Percentiles rank a stretch among this genome's conserved stretches.
Evolutionary conservation across 1,284 basidiomycete genomes (phyloP).

Genomic region (Trametes hirsuta): DNA sequence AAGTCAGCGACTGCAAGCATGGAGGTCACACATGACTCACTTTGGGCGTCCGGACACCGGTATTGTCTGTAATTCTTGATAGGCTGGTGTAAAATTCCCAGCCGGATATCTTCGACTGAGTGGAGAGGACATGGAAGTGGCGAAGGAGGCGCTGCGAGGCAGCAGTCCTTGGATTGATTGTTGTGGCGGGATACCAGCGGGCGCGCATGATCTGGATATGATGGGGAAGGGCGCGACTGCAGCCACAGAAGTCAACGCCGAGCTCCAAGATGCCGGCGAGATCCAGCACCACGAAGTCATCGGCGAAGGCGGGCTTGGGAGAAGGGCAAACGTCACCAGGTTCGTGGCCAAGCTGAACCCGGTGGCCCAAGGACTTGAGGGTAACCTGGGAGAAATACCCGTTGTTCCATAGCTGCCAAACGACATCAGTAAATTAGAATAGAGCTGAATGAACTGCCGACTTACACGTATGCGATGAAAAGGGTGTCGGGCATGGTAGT

Average conservation of each 20-base stretch:
- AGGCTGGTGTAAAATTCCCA: conserved; percentile 33
- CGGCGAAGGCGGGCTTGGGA: neutral
- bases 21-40: neutral
- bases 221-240: conserved; percentile 15
- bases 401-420: conserved; percentile 1
- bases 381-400: neutral
- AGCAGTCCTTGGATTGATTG: conserved; percentile 27
- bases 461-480: conserved; percentile 22
- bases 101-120: conserved; percentile 27
- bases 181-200: conserved; percentile 36
- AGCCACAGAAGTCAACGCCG: conserved; percentile 37
- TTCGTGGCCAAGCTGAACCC: conserved; percentile 29
- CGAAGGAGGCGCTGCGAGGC: conserved; percentile 35
- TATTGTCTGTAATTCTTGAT: conserved; percentile 21
- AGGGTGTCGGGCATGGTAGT: conserved; percentile 1
- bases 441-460: neutral
- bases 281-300: conserved; percentile 35
- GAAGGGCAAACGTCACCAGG: conserved; percentile 9
- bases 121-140: conserved; percentile 29
- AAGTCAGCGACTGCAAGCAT: neutral
- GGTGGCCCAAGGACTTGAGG: conserved; percentile 5
- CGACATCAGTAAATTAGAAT: neutral
- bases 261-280: conserved; percentile 37
- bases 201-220: conserved; percentile 29
- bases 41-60: neutral